Evolutionary conservation across 805 yeast genomes (phyloP).

Genomic region (Komagataella ulmi): DNA sequence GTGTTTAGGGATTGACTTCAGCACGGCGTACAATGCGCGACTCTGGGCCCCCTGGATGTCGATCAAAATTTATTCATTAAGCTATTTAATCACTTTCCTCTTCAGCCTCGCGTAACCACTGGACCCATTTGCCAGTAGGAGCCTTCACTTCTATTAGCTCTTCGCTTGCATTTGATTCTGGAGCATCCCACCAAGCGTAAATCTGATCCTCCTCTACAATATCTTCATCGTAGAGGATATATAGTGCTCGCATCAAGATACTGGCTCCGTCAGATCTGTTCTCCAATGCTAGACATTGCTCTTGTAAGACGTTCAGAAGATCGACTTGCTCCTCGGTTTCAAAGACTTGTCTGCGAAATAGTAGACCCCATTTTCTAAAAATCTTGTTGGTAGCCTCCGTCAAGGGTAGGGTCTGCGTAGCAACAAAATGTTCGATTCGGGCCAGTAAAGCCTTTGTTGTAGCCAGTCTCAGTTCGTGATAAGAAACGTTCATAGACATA

Average conservation of each 20-base stretch:
- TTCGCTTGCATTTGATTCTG: slow-evolving; percentile 25
- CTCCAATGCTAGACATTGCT: slow-evolving; percentile 23
- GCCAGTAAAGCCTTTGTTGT: slow-evolving; percentile 60
- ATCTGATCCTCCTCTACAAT: slow-evolving; percentile 74
- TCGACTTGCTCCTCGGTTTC: slow-evolving; percentile 69
- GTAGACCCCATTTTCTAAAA: slow-evolving; percentile 68
- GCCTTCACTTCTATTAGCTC: slow-evolving; percentile 30
- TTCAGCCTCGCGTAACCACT: slow-evolving; percentile 76
- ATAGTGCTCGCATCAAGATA: slow-evolving; percentile 38
- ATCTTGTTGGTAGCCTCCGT: slow-evolving; percentile 69
- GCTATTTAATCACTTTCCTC: slow-evolving; percentile 29
- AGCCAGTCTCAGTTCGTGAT: slow-evolving; percentile 82
- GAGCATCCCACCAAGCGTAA: slow-evolving; percentile 66
- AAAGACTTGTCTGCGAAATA: slow-evolving; percentile 78
- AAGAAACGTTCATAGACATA: slow-evolving; percentile 95
- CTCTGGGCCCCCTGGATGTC: background rate
- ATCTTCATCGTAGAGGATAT: slow-evolving; percentile 67
- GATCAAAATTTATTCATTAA: no score
- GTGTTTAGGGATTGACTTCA: background rate
- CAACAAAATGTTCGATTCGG: slow-evolving; percentile 59
- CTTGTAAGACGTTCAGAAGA: slow-evolving; percentile 39
- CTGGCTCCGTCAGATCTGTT: slow-evolving; percentile 31
- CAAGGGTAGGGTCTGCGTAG: slow-evolving; percentile 63
- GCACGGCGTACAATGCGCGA: background rate
- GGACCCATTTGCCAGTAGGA: slow-evolving; percentile 61